Evolutionary conservation across 176 grass and related monocot genomes (phyloP).

Genomic region (Raddia guianensis): DNA sequence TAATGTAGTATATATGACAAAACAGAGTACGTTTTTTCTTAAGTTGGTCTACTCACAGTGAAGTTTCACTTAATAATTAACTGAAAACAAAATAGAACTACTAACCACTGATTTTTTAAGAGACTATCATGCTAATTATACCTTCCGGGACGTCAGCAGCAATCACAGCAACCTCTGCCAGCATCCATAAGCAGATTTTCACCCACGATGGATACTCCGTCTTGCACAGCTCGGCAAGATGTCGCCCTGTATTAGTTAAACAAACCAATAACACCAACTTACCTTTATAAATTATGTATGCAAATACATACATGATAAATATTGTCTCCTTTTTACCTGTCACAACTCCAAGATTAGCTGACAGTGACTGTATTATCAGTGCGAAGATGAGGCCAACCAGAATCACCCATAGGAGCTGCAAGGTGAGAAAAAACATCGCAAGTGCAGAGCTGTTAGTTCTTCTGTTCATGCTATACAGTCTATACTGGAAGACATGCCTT

Average conservation of each 20-base stretch:
- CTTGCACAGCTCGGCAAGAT: slow-evolving; percentile 83
- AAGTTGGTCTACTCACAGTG: neutral
- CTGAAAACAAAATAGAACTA: neutral
- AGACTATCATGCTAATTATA: slow-evolving; percentile 18
- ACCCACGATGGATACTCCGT: slow-evolving; percentile 68
- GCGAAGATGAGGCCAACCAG: slow-evolving; percentile 75
- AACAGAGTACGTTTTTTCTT: neutral
- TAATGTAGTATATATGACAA: neutral
- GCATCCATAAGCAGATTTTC: slow-evolving; percentile 66
- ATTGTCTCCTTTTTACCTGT: slow-evolving; percentile 49
- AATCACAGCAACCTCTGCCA: slow-evolving; percentile 82
- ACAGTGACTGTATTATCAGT: slow-evolving; percentile 77
- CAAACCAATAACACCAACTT: neutral
- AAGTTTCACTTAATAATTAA: neutral
- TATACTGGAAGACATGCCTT: neutral
- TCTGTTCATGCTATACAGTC: neutral
- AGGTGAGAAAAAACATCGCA: neutral
- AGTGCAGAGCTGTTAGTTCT: neutral
- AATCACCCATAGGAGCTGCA: slow-evolving; percentile 88
- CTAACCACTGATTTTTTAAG: neutral
- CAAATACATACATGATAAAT: neutral
- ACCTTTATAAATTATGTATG: neutral
- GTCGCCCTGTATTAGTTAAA: slow-evolving; percentile 48
- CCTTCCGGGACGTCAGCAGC: slow-evolving; percentile 88
- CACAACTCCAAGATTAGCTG: slow-evolving; percentile 83